phyloP scores from a whole-genome alignment of 2,329 filamentous ascomycete genomes.

The Beauveria medogensis region DNA sequence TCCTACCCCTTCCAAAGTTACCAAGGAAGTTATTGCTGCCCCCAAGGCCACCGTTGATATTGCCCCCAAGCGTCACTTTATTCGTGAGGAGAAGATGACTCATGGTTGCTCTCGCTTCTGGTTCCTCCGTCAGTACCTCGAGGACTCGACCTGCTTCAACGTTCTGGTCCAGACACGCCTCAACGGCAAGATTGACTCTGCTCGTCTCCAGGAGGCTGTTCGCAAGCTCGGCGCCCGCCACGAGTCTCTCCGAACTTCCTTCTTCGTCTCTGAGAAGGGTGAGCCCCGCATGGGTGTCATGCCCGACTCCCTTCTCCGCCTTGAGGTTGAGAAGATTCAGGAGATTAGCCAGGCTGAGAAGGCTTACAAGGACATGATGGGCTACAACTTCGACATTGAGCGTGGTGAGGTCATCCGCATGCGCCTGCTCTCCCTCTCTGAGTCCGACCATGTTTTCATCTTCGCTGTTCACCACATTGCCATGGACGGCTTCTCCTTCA shows the following conservation, averaged over 20 bases:
- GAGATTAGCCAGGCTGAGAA: constrained; percentile 16
- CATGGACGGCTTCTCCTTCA: constrained; percentile 40
- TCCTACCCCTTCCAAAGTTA: not conserved
- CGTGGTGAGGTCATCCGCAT: constrained; percentile 26
- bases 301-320: constrained; percentile 17
- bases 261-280: constrained; percentile 15
- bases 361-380: constrained; percentile 22
- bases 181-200: constrained; percentile 13
- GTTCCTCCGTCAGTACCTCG: constrained; percentile 12
- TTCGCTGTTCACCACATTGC: constrained; percentile 41
- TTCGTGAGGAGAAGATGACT: constrained; percentile 11
- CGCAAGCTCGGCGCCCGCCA: constrained; percentile 14
- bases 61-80: constrained; percentile 4
- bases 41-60: constrained; percentile 1
- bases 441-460: constrained; percentile 31
- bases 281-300: constrained; percentile 20
- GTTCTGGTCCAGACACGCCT: constrained; percentile 11
- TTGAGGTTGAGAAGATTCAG: constrained; percentile 20
- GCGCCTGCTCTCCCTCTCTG: constrained; percentile 25
- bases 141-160: constrained; percentile 14
- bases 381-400: constrained; percentile 30
- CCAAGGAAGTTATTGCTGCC: constrained; percentile 2
- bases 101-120: constrained; percentile 12
- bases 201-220: constrained; percentile 13
- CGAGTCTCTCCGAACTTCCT: constrained; percentile 17